Conservation (phyloP, 2,329 filamentous ascomycete species). For the Aspergillus amoenus region DNA sequence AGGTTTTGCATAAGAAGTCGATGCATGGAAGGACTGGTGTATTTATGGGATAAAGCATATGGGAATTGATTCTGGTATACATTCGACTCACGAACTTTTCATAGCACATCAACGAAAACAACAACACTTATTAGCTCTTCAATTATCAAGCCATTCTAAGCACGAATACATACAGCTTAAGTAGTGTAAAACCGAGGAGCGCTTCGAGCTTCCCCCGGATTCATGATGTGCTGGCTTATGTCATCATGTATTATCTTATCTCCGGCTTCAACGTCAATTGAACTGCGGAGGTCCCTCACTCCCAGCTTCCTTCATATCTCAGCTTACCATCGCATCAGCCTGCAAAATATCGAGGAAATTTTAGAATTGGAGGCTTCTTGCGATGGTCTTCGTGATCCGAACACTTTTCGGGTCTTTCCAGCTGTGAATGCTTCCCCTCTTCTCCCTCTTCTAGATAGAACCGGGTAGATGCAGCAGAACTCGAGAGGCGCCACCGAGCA, state of each 20-base stretch:
- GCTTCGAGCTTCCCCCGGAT: neutral
- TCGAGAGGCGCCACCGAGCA: conserved; percentile 38
- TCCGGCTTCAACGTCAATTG: conserved; percentile 22
- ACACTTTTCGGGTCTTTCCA: conserved; percentile 17
- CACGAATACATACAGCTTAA: too few relatives aligned
- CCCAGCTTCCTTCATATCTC: conserved; percentile 5
- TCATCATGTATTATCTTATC: conserved; percentile 31
- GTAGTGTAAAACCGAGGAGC: neutral
- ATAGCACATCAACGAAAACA: neutral
- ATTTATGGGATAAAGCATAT: conserved; percentile 18
- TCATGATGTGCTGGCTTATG: neutral
- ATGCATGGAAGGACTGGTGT: conserved; percentile 10
- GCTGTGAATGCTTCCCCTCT: conserved; percentile 22
- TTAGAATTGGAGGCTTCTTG: conserved; percentile 5
- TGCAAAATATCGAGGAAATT: neutral
- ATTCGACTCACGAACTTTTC: neutral
- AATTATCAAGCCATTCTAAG: neutral
- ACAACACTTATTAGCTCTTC: neutral
- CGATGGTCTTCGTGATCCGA: conserved; percentile 19
- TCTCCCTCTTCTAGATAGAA: conserved; percentile 25
- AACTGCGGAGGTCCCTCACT: conserved; percentile 12
- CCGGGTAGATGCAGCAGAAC: conserved; percentile 46
- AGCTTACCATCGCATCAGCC: neutral
- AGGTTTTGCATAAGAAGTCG: conserved; percentile 1
- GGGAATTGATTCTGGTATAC: conserved; percentile 4